Evolutionary conservation across 805 yeast species (phyloP).

Genomic region (Ascoidea rubescens): DNA sequence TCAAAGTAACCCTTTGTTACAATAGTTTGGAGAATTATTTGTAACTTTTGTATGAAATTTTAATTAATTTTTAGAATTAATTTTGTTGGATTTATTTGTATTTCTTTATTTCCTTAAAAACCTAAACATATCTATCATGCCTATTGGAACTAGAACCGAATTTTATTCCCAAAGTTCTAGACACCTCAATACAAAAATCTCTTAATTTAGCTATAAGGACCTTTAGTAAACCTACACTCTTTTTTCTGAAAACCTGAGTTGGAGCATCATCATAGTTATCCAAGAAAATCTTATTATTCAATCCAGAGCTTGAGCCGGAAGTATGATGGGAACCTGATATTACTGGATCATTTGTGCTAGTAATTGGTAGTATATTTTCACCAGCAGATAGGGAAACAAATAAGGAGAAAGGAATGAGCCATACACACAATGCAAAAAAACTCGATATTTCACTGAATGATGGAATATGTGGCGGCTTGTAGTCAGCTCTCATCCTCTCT

Average conservation of each 20-base stretch:
- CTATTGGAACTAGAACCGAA: not conserved
- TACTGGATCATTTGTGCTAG: conserved; percentile 14
- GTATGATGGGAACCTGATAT: conserved; percentile 9
- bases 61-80: too few species aligned
- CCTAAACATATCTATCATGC: not conserved
- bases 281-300: not conserved
- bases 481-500: conserved; percentile 40
- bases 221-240: not conserved
- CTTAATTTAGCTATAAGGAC: not conserved
- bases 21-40: too few species aligned
- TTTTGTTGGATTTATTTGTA: too few species aligned
- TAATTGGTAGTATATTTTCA: conserved; percentile 67
- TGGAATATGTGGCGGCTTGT: conserved; percentile 56
- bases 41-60: too few species aligned
- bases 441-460: conserved; percentile 86
- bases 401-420: conserved; percentile 89
- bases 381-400: conserved; percentile 88
- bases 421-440: conserved; percentile 83
- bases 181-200: not conserved
- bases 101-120: too few species aligned
- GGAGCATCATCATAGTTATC: not conserved
- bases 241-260: not conserved
- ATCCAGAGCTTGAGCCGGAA: conserved; percentile 23
- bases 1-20: too few species aligned
- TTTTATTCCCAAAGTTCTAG: conserved; percentile 1